Evolutionary conservation across 2,329 filamentous ascomycete species (phyloP), one percentile per base, ranked within the genome.

Genomic region (Exophiala mesophila): DNA sequence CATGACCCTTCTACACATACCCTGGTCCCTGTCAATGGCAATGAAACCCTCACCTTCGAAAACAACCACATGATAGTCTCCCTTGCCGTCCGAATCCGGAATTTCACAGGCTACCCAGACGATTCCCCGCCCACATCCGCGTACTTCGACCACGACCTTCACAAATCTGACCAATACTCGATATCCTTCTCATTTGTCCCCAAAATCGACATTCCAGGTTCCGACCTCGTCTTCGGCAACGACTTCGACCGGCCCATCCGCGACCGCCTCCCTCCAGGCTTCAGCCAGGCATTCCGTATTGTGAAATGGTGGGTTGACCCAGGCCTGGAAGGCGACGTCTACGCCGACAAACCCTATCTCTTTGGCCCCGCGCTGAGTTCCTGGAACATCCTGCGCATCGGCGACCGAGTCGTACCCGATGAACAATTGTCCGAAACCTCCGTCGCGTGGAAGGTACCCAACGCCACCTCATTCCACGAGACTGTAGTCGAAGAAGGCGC

Each of bases 241-340:
- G 88, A 96, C 70, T 96, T 97, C 61, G 89, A 95, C 59, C 78
- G 85, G 37, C 87, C 92, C 0, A 92, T 98, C 55, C 78, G 88
- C 20, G 84, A 95, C 60, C 78, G 82, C 12, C 71, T 98, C 2
- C 90, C 92, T 0, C 86, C 87, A 0, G 88, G 90, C 0, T 94
- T 95, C 64, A 80, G 79, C 59, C 83, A 86, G 7, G 89, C 88
- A 0, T 80, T 96, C 64, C 82, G 80, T 39, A 82, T 95, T 31
- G 86, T 94, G 19, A 86, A 85, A 55, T 94, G 86, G 84, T 85
- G 82, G 69, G 83, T 97, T 36, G 90, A 98, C 59, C 90, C 90
- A 0, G 87, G 88, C 0, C 68, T 98, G 0, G 88, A 96, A 6
- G 89, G 88, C 7, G 89, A 98, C 61, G 82, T 86, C 0, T 89